Conservation (phyloP, 352 stramenopile genomes). For the Blastocystis sp. region DNA sequence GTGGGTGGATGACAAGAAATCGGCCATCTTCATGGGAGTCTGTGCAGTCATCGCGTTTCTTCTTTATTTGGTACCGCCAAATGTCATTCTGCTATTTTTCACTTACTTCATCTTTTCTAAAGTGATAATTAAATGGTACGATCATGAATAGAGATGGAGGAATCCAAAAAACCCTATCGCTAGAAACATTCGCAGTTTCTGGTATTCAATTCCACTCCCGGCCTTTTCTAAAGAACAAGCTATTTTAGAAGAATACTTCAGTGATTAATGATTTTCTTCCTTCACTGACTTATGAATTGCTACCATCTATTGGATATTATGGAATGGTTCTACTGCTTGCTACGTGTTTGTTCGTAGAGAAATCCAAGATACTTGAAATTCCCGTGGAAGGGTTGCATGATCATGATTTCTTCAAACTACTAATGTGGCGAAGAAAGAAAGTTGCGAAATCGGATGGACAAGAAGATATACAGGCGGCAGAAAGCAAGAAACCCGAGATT, state of each 20-base stretch:
- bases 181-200: not conserved
- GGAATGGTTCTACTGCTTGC: not conserved
- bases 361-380: not conserved
- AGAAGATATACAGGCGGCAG: not conserved
- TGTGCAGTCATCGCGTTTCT: not conserved
- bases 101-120: not conserved
- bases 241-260: not conserved
- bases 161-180: not conserved
- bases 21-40: not conserved
- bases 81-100: not conserved
- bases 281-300: not conserved
- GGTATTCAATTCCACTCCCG: not conserved
- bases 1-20: not conserved
- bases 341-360: not conserved
- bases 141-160: not conserved
- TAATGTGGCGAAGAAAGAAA: slow-evolving; percentile 59
- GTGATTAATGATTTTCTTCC: not conserved
- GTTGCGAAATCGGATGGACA: not conserved
- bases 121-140: not conserved
- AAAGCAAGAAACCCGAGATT: not conserved
- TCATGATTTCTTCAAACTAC: not conserved
- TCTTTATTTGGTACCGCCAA: not conserved
- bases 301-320: too few relatives aligned
- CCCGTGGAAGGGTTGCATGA: not conserved
- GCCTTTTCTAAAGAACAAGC: not conserved